phyloP scores from a whole-genome alignment of 1,284 basidiomycete genomes.

The Neolentinus lepideus region DNA sequence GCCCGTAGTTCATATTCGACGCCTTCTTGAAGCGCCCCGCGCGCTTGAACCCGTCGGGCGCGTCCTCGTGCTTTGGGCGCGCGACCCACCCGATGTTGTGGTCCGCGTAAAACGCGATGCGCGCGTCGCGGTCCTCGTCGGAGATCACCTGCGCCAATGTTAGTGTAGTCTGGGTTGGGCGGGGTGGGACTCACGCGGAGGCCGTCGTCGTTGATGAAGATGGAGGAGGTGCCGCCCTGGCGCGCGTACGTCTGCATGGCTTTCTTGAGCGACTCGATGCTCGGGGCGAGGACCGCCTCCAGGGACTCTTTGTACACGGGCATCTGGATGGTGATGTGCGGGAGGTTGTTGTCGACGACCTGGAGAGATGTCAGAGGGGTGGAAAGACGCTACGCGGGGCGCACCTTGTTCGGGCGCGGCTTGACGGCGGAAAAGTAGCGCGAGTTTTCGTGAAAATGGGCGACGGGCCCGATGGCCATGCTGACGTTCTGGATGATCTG shows the following conservation, averaged over 20 bases:
- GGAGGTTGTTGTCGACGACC: conserved; percentile 35
- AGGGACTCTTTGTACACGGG: conserved; percentile 47
- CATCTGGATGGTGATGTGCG: conserved; percentile 49
- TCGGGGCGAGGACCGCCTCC: conserved; percentile 32
- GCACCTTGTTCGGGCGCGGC: conserved; percentile 32
- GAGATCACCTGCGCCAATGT: too few relatives aligned
- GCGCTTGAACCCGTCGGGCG: conserved; percentile 62
- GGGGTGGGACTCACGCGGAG: too few relatives aligned
- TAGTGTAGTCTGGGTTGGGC: too few relatives aligned
- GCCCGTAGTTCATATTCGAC: conserved; percentile 84
- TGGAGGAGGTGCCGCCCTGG: conserved; percentile 49
- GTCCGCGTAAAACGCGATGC: conserved; percentile 70
- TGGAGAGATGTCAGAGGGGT: too few relatives aligned
- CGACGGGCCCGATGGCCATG: conserved; percentile 39
- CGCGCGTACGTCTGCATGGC: conserved; percentile 37
- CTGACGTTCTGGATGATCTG: conserved; percentile 31
- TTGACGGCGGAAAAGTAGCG: conserved; percentile 38
- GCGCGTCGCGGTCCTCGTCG: conserved; percentile 53
- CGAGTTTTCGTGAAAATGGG: conserved; percentile 41
- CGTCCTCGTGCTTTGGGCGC: conserved; percentile 60
- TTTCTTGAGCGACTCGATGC: conserved; percentile 39
- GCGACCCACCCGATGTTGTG: conserved; percentile 83
- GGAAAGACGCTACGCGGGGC: too few relatives aligned
- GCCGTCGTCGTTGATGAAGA: conserved; percentile 47
- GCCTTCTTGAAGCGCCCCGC: conserved; percentile 91